A percentile compares a stretch with the other conserved stretches of the same genome.
phyloP scores from a whole-genome alignment of 192 early-diverging fungal genomes.

The Backusella sp. region DNA sequence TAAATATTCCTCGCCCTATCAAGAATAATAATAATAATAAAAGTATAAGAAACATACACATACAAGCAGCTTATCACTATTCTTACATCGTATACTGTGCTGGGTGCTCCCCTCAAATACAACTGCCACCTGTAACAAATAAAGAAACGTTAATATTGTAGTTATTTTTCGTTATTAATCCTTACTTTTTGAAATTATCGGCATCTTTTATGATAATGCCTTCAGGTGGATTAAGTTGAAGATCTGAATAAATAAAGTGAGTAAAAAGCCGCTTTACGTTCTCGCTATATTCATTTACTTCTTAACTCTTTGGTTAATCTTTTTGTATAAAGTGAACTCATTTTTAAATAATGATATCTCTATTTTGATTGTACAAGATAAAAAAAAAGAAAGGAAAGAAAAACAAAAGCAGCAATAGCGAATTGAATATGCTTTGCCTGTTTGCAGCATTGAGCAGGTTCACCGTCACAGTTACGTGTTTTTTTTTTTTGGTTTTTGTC shows the following conservation, averaged over 20 bases:
- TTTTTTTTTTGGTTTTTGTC: neutral
- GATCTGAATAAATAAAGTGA: slow-evolving; percentile 36
- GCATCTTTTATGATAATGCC: slow-evolving; percentile 53
- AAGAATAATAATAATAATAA: slow-evolving; percentile 4
- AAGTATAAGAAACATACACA: neutral
- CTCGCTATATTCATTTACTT: slow-evolving; percentile 29
- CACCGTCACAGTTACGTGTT: neutral
- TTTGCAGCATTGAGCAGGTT: neutral
- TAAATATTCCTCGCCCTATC: slow-evolving; percentile 48
- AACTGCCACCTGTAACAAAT: slow-evolving; percentile 58
- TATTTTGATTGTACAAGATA: neutral
- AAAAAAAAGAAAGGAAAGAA: neutral
- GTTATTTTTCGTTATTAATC: neutral
- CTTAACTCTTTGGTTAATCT: slow-evolving; percentile 51
- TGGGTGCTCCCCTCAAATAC: slow-evolving; percentile 57
- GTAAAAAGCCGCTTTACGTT: neutral
- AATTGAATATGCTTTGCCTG: neutral
- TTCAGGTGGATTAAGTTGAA: slow-evolving; percentile 49
- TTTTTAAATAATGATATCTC: neutral
- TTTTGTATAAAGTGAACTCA: slow-evolving; percentile 41
- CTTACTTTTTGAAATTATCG: slow-evolving; percentile 51
- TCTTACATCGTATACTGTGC: slow-evolving; percentile 66
- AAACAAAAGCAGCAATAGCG: neutral
- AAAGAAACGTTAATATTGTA: neutral
- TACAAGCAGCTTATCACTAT: neutral